A percentile compares a stretch with the other conserved stretches of the same genome.
These are phyloP conservation scores for Rhododendron griersonianum DNA, from an alignment of 148 eudicot species.

Conservation along the genomic window DNA sequence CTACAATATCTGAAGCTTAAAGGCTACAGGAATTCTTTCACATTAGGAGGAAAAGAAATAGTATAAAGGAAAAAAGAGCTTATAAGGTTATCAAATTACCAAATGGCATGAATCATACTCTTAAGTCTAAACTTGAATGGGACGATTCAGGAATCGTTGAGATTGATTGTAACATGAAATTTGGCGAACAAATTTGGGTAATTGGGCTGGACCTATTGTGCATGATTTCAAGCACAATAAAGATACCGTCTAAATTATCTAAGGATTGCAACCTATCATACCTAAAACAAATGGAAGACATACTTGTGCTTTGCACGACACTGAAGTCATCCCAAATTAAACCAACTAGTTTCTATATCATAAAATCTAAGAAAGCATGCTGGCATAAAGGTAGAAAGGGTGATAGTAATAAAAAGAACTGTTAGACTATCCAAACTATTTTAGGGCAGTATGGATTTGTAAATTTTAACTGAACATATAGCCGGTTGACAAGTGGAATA, in stretches of 20 bases:
- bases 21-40: background rate
- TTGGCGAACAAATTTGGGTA: background rate
- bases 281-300: background rate
- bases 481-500: background rate
- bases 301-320: background rate
- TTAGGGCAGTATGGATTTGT: background rate
- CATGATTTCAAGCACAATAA: background rate
- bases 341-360: background rate
- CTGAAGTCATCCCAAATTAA: background rate
- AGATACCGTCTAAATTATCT: background rate
- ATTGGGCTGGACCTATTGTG: background rate
- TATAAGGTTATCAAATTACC: background rate
- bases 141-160: background rate
- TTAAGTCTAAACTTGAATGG: background rate
- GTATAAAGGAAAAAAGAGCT: background rate
- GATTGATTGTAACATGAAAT: background rate
- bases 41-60: background rate
- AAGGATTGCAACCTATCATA: background rate
- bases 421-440: background rate
- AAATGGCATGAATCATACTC: background rate
- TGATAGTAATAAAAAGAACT: background rate
- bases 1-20: background rate
- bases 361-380: background rate
- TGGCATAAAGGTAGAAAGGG: background rate
- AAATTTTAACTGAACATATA: background rate